These are phyloP conservation scores for Aspergillus sparsus DNA, from an alignment of 495 filamentous ascomycete genomes.

Conservation along the genomic window DNA sequence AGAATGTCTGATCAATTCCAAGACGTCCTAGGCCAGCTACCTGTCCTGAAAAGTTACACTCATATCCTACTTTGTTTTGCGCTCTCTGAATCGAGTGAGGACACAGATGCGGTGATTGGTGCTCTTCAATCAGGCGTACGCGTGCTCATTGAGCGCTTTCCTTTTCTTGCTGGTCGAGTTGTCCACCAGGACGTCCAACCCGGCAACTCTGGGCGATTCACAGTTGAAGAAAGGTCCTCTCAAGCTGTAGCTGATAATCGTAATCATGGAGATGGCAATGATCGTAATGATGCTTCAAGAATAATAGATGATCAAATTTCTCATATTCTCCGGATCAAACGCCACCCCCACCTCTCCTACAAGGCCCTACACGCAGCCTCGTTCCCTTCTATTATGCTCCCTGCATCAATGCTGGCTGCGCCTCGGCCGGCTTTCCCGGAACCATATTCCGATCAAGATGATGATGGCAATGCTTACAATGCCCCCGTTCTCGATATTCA, in stretches of 20 bases:
- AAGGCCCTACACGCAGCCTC: constrained; percentile 23
- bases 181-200: constrained; percentile 25
- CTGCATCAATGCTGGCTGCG: constrained; percentile 26
- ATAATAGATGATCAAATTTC: too few species aligned
- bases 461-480: constrained; percentile 18
- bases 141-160: constrained; percentile 30
- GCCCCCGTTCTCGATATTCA: constrained; percentile 37
- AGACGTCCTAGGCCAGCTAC: constrained; percentile 42
- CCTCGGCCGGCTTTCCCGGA: constrained; percentile 34
- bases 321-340: constrained; percentile 28
- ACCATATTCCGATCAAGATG: constrained; percentile 25
- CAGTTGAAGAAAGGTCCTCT: constrained; percentile 16
- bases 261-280: not conserved
- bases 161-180: constrained; percentile 37
- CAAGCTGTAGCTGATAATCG: not conserved
- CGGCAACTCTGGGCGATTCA: constrained; percentile 34
- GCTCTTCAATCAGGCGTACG: constrained; percentile 28
- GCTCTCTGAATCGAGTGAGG: constrained; percentile 14
- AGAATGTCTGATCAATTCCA: constrained; percentile 23
- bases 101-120: constrained; percentile 20
- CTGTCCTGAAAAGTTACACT: constrained; percentile 42
- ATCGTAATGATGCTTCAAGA: not conserved
- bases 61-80: constrained; percentile 36
- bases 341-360: constrained; percentile 27
- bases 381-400: constrained; percentile 34